These are phyloP conservation scores for Funneliformis caledonium DNA, from an alignment of 371 early-diverging fungal species.

Conservation along the genomic window DNA sequence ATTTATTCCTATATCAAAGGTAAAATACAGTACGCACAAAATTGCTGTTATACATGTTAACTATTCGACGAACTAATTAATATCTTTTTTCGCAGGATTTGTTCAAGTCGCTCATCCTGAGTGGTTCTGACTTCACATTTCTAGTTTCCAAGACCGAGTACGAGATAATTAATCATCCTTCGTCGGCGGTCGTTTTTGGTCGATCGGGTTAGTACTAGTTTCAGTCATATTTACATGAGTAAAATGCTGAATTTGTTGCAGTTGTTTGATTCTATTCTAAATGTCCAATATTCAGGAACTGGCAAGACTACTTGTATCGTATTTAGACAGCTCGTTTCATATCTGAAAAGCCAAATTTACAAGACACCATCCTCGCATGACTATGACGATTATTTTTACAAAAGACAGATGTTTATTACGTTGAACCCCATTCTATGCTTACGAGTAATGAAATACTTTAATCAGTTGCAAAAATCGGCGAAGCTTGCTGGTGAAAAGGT, in stretches of 20 bases:
- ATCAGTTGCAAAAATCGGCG: not conserved
- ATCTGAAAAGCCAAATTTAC: not conserved
- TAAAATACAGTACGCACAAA: not conserved
- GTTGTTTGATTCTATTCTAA: not conserved
- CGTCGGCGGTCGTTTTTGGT: constrained; percentile 27
- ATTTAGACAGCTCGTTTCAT: not conserved
- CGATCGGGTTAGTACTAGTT: constrained; percentile 33
- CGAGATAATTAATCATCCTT: constrained; percentile 28
- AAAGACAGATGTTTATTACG: constrained; percentile 13
- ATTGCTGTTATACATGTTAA: too few species aligned
- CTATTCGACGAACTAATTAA: not conserved
- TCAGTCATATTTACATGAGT: too few species aligned
- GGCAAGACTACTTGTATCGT: constrained; percentile 21
- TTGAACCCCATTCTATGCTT: not conserved
- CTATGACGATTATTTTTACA: not conserved
- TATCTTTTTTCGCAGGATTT: constrained; percentile 20
- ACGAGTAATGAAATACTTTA: constrained; percentile 13
- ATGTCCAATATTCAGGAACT: not conserved
- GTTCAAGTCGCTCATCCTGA: not conserved
- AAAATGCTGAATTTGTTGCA: too few species aligned
- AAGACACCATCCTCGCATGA: not conserved
- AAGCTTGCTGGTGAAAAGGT: not conserved
- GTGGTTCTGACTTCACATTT: constrained; percentile 24
- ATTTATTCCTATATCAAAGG: constrained; percentile 35
- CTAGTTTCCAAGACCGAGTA: constrained; percentile 32